Conservation (phyloP, 2,329 filamentous ascomycete genomes). For the Alternaria infectoria region DNA sequence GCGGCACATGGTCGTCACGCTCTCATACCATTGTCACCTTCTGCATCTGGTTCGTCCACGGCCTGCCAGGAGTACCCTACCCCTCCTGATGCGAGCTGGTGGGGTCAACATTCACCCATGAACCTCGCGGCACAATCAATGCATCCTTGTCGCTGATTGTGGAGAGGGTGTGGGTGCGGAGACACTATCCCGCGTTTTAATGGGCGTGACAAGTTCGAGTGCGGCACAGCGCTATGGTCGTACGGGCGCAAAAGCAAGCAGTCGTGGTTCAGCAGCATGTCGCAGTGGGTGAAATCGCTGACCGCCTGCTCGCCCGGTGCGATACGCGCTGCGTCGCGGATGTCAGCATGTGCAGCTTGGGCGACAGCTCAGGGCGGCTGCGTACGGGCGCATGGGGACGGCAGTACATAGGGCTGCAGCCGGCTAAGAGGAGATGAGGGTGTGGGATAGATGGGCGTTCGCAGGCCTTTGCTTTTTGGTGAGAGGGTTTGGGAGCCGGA, state of each 20-base stretch:
- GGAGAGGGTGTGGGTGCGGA: constrained; percentile 33
- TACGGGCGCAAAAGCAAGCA: constrained; percentile 17
- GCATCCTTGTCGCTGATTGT: constrained; percentile 22
- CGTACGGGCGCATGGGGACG: constrained; percentile 17
- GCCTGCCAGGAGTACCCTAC: constrained; percentile 18
- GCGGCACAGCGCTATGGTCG: constrained; percentile 10
- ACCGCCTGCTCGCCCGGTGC: constrained; percentile 8
- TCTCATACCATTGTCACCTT: constrained; percentile 38
- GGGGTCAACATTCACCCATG: constrained; percentile 28
- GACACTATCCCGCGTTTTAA: constrained; percentile 29
- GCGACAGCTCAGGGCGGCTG: constrained; percentile 12
- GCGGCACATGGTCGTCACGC: constrained; percentile 16
- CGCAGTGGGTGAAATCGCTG: constrained; percentile 2
- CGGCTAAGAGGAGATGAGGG: constrained; percentile 18
- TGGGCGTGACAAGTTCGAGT: constrained; percentile 1
- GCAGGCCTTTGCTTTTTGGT: constrained; percentile 30
- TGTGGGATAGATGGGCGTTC: constrained; percentile 19
- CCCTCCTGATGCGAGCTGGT: constrained; percentile 29
- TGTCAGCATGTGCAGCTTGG: constrained; percentile 15
- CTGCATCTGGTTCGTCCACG: constrained; percentile 26
- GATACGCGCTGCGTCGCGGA: constrained; percentile 19
- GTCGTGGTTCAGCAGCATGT: constrained; percentile 1
- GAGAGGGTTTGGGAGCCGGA: constrained; percentile 13
- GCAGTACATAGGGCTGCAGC: constrained; percentile 34
- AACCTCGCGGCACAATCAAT: constrained; percentile 27